Conservation (phyloP, 371 early-diverging fungal genomes). For the Haplosporangium sp. region DNA sequence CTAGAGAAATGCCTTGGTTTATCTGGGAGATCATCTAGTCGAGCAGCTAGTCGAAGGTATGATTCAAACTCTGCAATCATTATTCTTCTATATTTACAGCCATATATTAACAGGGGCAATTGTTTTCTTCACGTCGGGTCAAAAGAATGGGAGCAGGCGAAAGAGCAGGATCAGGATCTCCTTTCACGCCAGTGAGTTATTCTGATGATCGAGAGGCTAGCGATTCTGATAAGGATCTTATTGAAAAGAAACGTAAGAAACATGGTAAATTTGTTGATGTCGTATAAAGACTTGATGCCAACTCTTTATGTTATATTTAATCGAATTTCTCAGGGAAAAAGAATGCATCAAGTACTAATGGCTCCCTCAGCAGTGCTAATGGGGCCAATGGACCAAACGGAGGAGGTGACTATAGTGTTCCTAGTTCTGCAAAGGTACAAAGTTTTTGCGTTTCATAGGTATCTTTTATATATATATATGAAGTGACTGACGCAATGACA, state of each 20-base stretch:
- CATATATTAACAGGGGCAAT: constrained; percentile 2
- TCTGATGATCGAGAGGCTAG: constrained; percentile 53
- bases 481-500: neutral
- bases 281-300: neutral
- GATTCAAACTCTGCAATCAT: neutral
- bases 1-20: constrained; percentile 92
- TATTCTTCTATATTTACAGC: neutral
- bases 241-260: constrained; percentile 50
- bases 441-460: neutral
- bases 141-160: constrained; percentile 49
- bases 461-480: neutral
- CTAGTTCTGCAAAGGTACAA: constrained; percentile 26
- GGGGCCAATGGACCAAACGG: constrained; percentile 22
- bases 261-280: neutral
- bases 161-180: constrained; percentile 55
- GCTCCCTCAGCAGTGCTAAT: constrained; percentile 9
- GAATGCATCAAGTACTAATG: constrained; percentile 18
- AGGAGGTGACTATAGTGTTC: constrained; percentile 23
- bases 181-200: constrained; percentile 54
- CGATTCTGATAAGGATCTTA: constrained; percentile 50
- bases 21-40: constrained; percentile 75
- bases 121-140: neutral
- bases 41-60: constrained; percentile 73
- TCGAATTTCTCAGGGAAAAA: constrained; percentile 25
- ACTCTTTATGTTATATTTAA: too few relatives aligned